A percentile compares a stretch with the other conserved stretches of the same genome.
These are phyloP conservation scores for Mycocentrospora acerina DNA, from an alignment of 2,329 filamentous ascomycete species.

Conservation along the genomic window DNA sequence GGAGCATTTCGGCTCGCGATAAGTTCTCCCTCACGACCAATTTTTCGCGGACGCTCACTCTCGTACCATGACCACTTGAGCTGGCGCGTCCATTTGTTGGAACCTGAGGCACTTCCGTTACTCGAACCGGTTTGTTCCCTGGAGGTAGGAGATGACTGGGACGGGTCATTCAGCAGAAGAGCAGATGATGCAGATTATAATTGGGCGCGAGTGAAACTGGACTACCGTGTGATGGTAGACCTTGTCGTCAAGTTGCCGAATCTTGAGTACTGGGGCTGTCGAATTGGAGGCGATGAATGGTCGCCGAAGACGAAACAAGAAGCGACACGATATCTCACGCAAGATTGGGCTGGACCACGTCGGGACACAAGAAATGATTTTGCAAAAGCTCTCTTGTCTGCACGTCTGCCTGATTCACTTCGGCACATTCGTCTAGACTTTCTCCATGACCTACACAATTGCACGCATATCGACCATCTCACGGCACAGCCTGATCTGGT, in stretches of 20 bases:
- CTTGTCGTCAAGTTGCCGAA: constrained; percentile 6
- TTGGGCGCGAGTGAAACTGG: constrained; percentile 6
- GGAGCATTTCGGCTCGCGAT: constrained; percentile 9
- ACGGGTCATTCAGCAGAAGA: neutral
- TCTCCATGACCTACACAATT: constrained; percentile 1
- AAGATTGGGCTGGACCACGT: constrained; percentile 19
- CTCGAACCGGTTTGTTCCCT: constrained; percentile 10
- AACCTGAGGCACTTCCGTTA: constrained; percentile 8
- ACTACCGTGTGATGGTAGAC: constrained; percentile 15
- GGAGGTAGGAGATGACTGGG: constrained; percentile 2
- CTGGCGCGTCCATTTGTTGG: constrained; percentile 15
- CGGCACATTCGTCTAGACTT: constrained; percentile 10
- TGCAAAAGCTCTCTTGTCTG: constrained; percentile 10
- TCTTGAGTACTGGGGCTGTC: constrained; percentile 3
- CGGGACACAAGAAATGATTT: constrained; percentile 25
- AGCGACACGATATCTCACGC: constrained; percentile 4
- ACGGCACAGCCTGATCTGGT: constrained; percentile 11
- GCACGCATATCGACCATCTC: constrained; percentile 5
- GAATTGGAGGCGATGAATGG: constrained; percentile 10
- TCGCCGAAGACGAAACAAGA: neutral
- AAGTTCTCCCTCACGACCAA: constrained; percentile 3
- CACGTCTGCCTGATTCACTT: constrained; percentile 11
- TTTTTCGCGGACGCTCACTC: constrained; percentile 2
- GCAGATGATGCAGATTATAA: constrained; percentile 3
- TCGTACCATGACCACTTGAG: neutral